Conservation (phyloP, 2,329 filamentous ascomycete species). For the Neurospora sp. region DNA sequence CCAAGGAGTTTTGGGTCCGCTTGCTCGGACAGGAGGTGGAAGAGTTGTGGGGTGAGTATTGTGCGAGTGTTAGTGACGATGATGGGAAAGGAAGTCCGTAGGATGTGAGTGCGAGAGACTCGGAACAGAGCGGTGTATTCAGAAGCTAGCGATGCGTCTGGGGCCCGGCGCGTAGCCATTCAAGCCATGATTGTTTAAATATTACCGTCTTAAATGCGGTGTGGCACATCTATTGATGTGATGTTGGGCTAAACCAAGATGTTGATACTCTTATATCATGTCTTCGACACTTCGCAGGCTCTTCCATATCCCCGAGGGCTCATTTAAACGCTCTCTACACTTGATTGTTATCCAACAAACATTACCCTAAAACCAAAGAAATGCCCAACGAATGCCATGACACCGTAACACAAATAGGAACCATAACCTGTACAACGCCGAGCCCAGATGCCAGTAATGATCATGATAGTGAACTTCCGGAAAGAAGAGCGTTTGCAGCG, state of each 20-base stretch:
- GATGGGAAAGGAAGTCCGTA: neutral
- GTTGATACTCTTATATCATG: neutral
- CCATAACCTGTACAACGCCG: neutral
- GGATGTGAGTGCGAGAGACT: neutral
- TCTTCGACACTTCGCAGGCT: neutral
- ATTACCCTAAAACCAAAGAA: neutral
- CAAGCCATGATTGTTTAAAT: neutral
- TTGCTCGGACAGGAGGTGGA: constrained; percentile 57
- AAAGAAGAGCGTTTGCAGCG: neutral
- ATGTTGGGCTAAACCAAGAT: neutral
- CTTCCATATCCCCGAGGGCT: neutral
- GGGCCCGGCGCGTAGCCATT: neutral
- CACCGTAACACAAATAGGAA: neutral
- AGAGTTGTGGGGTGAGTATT: constrained; percentile 68
- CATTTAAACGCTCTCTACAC: neutral
- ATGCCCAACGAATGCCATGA: neutral
- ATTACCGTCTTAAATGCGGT: neutral
- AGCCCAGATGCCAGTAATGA: neutral
- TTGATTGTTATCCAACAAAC: neutral
- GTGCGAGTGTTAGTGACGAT: constrained; percentile 17
- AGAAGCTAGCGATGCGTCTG: neutral
- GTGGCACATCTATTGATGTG: neutral
- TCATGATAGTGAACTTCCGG: neutral
- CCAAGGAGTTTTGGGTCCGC: constrained; percentile 56
- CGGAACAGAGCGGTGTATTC: neutral